Percentiles rank a stretch among this genome's conserved stretches.
Conservation (phyloP, 1,139 yeast species). For the Nadsonia starkeyi-henricii region DNA sequence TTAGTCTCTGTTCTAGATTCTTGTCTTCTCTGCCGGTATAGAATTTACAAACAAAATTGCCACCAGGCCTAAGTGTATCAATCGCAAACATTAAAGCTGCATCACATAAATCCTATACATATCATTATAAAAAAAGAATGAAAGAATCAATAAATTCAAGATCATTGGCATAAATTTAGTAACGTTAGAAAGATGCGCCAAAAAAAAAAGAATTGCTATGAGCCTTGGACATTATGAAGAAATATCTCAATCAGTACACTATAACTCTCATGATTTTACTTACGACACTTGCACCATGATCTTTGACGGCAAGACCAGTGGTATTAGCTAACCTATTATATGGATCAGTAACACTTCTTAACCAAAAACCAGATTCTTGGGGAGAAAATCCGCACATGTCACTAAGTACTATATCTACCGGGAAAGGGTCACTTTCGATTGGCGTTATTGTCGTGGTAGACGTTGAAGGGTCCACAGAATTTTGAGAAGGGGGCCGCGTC, state of each 20-base stretch:
- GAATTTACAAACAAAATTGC: constrained; percentile 61
- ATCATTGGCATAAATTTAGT: background rate
- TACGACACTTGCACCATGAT: constrained; percentile 46
- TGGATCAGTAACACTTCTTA: constrained; percentile 67
- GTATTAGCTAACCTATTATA: constrained; percentile 66
- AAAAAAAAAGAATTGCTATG: no score
- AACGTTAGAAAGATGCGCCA: background rate
- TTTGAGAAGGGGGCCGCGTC: background rate
- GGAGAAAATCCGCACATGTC: constrained; percentile 76
- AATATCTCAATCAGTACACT: no score
- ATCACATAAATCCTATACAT: constrained; percentile 61
- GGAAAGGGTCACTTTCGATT: constrained; percentile 10
- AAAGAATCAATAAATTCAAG: background rate
- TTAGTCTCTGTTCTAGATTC: constrained; percentile 41
- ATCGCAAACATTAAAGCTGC: constrained; percentile 72
- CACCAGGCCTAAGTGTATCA: constrained; percentile 52
- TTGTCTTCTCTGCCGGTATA: constrained; percentile 57
- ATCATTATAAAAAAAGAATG: background rate
- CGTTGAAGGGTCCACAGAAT: background rate
- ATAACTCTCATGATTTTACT: constrained; percentile 13
- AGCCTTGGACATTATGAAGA: no score
- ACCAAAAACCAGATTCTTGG: constrained; percentile 50
- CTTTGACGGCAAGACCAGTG: constrained; percentile 46
- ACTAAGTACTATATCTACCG: constrained; percentile 62
- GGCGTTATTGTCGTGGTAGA: background rate